These are phyloP conservation scores for Gossypium bickii DNA, from an alignment of 345 rosid species.

Conservation along the genomic window DNA sequence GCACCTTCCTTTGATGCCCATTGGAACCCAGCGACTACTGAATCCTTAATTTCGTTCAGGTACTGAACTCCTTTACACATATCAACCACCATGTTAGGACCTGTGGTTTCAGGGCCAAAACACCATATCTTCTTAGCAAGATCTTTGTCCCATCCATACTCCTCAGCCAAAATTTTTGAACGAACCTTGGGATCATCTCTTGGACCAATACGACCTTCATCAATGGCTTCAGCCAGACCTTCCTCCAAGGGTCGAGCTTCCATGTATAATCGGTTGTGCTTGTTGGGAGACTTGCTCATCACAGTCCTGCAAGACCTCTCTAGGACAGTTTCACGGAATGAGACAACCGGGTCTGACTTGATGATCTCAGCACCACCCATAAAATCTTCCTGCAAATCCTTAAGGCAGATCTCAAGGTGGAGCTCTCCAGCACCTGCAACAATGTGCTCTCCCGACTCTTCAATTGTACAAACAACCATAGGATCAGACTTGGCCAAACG, in stretches of 20 bases:
- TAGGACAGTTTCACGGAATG: constrained; percentile 55
- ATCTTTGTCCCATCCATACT: constrained; percentile 55
- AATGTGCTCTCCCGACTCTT: no score
- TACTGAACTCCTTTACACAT: constrained; percentile 59
- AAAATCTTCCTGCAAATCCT: no score
- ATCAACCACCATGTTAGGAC: constrained; percentile 52
- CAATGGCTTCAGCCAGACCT: constrained; percentile 50
- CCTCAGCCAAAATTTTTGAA: constrained; percentile 42
- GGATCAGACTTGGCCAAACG: constrained; percentile 76
- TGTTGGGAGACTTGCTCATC: constrained; percentile 56
- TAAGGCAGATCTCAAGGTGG: no score
- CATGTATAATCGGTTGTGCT: constrained; percentile 16
- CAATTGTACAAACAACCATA: constrained; percentile 38
- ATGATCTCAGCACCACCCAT: no score
- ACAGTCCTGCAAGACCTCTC: constrained; percentile 42
- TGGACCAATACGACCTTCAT: constrained; percentile 47
- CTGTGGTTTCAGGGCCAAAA: constrained; percentile 18
- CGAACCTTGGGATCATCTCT: constrained; percentile 17
- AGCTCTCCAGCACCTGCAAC: no score
- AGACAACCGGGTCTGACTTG: constrained; percentile 59
- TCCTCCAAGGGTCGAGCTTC: constrained; percentile 22
- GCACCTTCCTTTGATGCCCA: constrained; percentile 58
- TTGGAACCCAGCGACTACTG: constrained; percentile 12
- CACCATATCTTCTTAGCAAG: constrained; percentile 55
- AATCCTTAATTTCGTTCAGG: constrained; percentile 52